Evolutionary conservation across 257 asterid genomes (phyloP).

Genomic region (Scutellaria minor): DNA sequence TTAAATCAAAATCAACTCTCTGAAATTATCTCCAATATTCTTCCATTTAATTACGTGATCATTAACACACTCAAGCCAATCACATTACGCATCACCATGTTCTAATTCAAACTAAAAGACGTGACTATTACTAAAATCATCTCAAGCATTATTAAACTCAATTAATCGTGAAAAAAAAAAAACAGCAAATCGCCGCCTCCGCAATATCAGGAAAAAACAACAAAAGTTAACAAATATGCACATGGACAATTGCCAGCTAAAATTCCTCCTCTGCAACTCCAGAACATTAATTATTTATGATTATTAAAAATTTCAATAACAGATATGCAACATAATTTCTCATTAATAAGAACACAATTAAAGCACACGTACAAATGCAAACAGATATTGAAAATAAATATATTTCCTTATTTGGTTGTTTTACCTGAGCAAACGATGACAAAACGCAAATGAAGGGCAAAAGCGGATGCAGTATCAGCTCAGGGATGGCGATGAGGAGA

Average conservation of each 20-base stretch:
- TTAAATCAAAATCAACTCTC: slow-evolving; percentile 13
- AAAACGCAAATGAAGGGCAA: slow-evolving; percentile 37
- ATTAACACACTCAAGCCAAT: slow-evolving; percentile 25
- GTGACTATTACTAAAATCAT: slow-evolving; percentile 10
- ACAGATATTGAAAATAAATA: neutral
- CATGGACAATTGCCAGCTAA: slow-evolving; percentile 38
- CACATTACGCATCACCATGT: slow-evolving; percentile 4
- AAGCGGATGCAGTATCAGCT: slow-evolving; percentile 55
- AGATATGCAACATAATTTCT: slow-evolving; percentile 13
- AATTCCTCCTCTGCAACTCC: slow-evolving; percentile 34
- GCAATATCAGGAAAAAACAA: neutral
- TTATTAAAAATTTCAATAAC: neutral
- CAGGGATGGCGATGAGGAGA: slow-evolving; percentile 55
- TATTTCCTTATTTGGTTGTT: neutral
- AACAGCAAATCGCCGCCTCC: slow-evolving; percentile 20
- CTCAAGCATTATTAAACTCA: slow-evolving; percentile 18
- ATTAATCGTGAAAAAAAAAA: neutral
- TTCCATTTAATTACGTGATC: slow-evolving; percentile 2
- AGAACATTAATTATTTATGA: neutral
- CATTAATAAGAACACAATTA: slow-evolving; percentile 5
- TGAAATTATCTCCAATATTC: neutral
- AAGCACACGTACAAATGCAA: neutral
- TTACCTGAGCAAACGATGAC: slow-evolving; percentile 47
- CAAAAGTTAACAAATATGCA: slow-evolving; percentile 10
- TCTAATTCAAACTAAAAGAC: slow-evolving; percentile 17